Conservation (phyloP, 1,284 basidiomycete genomes). For the Coriolopsis trogii region DNA sequence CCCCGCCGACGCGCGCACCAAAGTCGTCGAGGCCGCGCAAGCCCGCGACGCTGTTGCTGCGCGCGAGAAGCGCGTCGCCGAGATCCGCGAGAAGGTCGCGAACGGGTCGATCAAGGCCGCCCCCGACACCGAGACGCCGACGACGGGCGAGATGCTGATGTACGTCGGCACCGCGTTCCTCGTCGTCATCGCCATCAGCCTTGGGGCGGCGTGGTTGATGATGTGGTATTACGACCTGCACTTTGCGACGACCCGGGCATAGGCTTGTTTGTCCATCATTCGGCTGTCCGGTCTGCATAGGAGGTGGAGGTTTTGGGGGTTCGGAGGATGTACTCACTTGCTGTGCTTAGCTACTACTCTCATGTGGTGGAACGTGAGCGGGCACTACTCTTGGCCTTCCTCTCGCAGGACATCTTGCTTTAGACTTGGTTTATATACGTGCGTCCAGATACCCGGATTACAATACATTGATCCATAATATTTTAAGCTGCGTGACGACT, state of each 20-base stretch:
- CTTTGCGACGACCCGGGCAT: too few species aligned
- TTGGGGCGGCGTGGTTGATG: conserved; percentile 38
- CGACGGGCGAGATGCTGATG: conserved; percentile 31
- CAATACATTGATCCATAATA: conserved; percentile 17
- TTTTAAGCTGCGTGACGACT: conserved; percentile 5
- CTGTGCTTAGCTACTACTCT: background rate
- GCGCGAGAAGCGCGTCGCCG: conserved; percentile 46
- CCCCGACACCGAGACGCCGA: conserved; percentile 9
- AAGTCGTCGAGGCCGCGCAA: conserved; percentile 46
- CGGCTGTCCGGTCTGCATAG: too few species aligned
- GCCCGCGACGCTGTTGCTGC: conserved; percentile 41
- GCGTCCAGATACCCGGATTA: conserved; percentile 16
- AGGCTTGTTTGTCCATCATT: too few species aligned
- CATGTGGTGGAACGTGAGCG: background rate
- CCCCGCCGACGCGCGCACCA: conserved; percentile 57
- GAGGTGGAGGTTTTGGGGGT: background rate
- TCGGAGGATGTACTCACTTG: background rate
- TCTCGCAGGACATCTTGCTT: background rate
- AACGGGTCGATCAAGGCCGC: background rate
- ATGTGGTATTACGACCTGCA: conserved; percentile 31
- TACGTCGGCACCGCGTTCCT: conserved; percentile 44
- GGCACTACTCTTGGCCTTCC: background rate
- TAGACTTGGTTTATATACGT: background rate
- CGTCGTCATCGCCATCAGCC: conserved; percentile 40
- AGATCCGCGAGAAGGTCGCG: conserved; percentile 22